Conservation (phyloP, 805 yeast genomes). For the Barnettozyma wickerhamii region DNA sequence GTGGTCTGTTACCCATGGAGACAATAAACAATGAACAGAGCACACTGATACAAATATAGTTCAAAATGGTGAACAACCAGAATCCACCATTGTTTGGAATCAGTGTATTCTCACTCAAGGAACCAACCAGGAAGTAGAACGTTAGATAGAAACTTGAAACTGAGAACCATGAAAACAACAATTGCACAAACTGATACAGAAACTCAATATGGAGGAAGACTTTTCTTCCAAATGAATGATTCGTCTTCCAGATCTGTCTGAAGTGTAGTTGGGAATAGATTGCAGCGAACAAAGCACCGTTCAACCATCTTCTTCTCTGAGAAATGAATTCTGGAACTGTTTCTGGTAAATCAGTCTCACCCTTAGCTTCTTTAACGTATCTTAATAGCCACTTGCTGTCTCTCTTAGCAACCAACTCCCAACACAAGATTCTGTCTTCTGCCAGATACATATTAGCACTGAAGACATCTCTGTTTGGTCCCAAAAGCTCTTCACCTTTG, state of each 20-base stretch:
- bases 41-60: constrained; percentile 77
- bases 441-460: constrained; percentile 97
- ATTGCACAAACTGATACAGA: constrained; percentile 74
- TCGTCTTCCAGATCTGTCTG: constrained; percentile 82
- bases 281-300: constrained; percentile 97
- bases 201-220: constrained; percentile 82
- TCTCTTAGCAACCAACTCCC: constrained; percentile 90
- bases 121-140: constrained; percentile 89
- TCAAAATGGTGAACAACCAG: constrained; percentile 78
- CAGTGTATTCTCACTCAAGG: constrained; percentile 49
- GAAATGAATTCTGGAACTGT: constrained; percentile 89
- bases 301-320: constrained; percentile 97
- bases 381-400: constrained; percentile 84
- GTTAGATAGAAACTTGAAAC: constrained; percentile 89
- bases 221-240: constrained; percentile 79
- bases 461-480: constrained; percentile 69
- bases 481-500: constrained; percentile 69
- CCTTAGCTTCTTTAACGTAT: constrained; percentile 88
- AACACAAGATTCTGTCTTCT: constrained; percentile 92
- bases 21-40: constrained; percentile 86
- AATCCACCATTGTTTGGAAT: constrained; percentile 72
- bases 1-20: constrained; percentile 97
- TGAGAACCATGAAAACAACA: constrained; percentile 88
- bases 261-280: constrained; percentile 83
- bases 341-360: constrained; percentile 97